Evolutionary conservation across 2,329 filamentous ascomycete species (phyloP).

Genomic region (Aspergillus thermomutatus): DNA sequence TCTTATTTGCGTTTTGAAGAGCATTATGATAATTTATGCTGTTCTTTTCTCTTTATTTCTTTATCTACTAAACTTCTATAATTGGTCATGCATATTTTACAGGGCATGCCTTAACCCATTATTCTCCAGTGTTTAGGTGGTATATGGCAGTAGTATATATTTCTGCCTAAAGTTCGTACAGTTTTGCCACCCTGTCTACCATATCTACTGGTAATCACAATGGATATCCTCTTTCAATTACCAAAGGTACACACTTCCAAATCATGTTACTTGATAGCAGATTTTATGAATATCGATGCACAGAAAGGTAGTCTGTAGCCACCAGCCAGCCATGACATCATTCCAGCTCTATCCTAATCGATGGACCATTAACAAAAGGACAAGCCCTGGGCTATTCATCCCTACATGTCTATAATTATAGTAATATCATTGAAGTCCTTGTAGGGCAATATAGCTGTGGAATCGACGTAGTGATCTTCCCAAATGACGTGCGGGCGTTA

Average conservation of each 20-base stretch:
- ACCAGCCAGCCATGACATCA: neutral
- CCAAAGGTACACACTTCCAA: no score
- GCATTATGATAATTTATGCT: no score
- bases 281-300: neutral
- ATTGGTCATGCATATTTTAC: neutral
- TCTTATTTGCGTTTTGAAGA: neutral
- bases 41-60: neutral
- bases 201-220: neutral
- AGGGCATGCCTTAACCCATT: neutral
- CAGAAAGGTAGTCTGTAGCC: no score
- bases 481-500: neutral
- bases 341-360: neutral
- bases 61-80: neutral
- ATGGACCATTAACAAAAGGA: neutral
- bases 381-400: neutral
- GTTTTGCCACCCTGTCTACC: neutral
- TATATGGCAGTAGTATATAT: neutral
- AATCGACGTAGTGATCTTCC: neutral
- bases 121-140: neutral
- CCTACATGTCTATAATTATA: neutral
- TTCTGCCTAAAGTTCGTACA: neutral
- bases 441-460: neutral
- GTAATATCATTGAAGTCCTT: neutral
- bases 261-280: neutral
- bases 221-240: no score